Evolutionary conservation across 2,329 filamentous ascomycete species (phyloP).

Genomic region (Seiridium unicorne): DNA sequence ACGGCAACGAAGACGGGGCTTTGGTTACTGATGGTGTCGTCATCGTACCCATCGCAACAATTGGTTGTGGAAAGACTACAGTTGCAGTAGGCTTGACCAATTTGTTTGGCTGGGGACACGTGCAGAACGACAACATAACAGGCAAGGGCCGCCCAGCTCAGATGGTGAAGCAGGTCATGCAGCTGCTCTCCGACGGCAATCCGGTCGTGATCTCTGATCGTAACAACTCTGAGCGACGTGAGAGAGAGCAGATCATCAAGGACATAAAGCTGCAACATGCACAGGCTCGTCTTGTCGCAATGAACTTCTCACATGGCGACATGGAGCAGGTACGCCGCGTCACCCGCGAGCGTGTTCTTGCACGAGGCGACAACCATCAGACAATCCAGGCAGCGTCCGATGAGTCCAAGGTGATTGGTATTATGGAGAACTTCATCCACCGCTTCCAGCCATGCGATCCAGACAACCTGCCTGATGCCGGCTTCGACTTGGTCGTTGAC

Average conservation of each 20-base stretch:
- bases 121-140: conserved; percentile 95
- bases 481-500: conserved; percentile 82
- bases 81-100: conserved; percentile 77
- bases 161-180: conserved; percentile 71
- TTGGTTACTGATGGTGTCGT: conserved; percentile 68
- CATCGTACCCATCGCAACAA: conserved; percentile 86
- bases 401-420: conserved; percentile 71
- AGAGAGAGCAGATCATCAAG: conserved; percentile 82
- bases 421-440: conserved; percentile 92
- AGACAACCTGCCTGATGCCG: conserved; percentile 68
- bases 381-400: conserved; percentile 87
- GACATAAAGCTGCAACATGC: conserved; percentile 67
- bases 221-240: conserved; percentile 88
- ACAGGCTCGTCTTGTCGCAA: conserved; percentile 72
- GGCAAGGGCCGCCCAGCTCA: conserved; percentile 73
- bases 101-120: conserved; percentile 86
- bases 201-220: conserved; percentile 85
- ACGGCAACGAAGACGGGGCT: conserved; percentile 48
- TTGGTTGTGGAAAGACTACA: conserved; percentile 97
- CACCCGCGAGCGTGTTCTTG: conserved; percentile 75
- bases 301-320: conserved; percentile 84
- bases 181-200: conserved; percentile 56
- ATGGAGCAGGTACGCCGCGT: conserved; percentile 71
- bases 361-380: conserved; percentile 93
- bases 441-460: conserved; percentile 79